These are phyloP conservation scores for Lactarius evosmus DNA, from an alignment of 768 basidiomycete species.

Conservation along the genomic window DNA sequence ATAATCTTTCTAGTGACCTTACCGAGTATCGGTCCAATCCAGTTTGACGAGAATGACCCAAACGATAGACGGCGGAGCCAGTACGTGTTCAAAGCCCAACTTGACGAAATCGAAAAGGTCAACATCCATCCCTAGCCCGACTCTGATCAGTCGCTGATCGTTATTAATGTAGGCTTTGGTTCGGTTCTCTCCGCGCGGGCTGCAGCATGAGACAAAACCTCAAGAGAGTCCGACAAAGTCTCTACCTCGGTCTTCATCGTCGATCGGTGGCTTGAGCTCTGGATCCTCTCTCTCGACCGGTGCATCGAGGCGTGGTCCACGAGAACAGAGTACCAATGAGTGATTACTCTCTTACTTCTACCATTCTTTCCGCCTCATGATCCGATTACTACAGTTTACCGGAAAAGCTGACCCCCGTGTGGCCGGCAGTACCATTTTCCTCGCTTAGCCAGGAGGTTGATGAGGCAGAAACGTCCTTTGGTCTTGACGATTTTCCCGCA, in stretches of 20 bases:
- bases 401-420: slow-evolving; percentile 23
- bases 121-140: slow-evolving; percentile 26
- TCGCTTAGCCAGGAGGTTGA: slow-evolving; percentile 30
- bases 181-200: slow-evolving; percentile 57
- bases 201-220: slow-evolving; percentile 28
- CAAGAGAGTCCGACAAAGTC: slow-evolving; percentile 18
- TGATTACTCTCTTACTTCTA: slow-evolving; percentile 11
- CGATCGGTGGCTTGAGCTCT: slow-evolving; percentile 21
- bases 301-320: neutral
- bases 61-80: slow-evolving; percentile 75
- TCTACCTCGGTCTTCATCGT: slow-evolving; percentile 10
- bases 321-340: slow-evolving; percentile 13
- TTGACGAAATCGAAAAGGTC: slow-evolving; percentile 79
- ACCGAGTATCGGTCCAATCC: slow-evolving; percentile 26
- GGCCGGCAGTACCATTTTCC: slow-evolving; percentile 49
- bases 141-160: slow-evolving; percentile 3
- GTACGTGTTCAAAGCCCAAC: slow-evolving; percentile 64
- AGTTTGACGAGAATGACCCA: slow-evolving; percentile 71
- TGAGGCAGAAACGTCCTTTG: slow-evolving; percentile 3
- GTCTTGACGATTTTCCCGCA: slow-evolving; percentile 41
- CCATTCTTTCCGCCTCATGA: neutral
- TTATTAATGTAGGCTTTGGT: slow-evolving; percentile 49
- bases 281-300: neutral
- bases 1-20: neutral
- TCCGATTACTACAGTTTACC: slow-evolving; percentile 3